Conservation (phyloP, 2,329 filamentous ascomycete species). For the Alternaria longipes region DNA sequence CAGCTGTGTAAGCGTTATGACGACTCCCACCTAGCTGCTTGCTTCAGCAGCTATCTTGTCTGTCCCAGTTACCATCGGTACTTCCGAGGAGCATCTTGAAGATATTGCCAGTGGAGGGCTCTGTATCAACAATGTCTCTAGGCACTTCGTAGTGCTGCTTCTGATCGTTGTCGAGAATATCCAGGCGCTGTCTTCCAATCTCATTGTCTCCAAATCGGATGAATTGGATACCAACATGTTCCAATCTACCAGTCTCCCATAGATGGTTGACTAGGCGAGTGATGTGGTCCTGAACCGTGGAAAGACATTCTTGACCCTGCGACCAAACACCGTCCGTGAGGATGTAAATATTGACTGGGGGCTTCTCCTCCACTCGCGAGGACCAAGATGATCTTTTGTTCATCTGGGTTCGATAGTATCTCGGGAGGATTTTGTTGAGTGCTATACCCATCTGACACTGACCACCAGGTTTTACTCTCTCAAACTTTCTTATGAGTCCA, state of each 20-base stretch:
- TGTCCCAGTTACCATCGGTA: constrained; percentile 13
- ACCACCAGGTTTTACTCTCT: background rate
- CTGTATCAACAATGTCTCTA: constrained; percentile 28
- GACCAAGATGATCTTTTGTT: too few species aligned
- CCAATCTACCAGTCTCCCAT: constrained; percentile 2
- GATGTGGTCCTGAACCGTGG: background rate
- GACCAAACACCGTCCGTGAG: constrained; percentile 34
- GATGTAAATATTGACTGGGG: constrained; percentile 12
- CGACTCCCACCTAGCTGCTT: too few species aligned
- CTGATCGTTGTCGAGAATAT: constrained; percentile 18
- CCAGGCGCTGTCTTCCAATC: constrained; percentile 18
- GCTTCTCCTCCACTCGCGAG: background rate
- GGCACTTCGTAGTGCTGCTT: constrained; percentile 5
- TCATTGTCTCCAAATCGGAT: constrained; percentile 31
- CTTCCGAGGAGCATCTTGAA: constrained; percentile 33
- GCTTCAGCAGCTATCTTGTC: too few species aligned
- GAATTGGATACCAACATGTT: constrained; percentile 30
- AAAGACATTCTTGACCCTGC: constrained; percentile 12
- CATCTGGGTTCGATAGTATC: background rate
- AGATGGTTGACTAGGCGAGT: constrained; percentile 5
- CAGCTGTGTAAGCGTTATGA: too few species aligned
- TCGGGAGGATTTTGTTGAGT: background rate
- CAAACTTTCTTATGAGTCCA: too few species aligned
- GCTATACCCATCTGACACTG: constrained; percentile 9
- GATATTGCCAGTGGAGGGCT: constrained; percentile 18